Base-by-base conservation (phyloP, 345 rosid species). In the Camelina sativa region DNA sequence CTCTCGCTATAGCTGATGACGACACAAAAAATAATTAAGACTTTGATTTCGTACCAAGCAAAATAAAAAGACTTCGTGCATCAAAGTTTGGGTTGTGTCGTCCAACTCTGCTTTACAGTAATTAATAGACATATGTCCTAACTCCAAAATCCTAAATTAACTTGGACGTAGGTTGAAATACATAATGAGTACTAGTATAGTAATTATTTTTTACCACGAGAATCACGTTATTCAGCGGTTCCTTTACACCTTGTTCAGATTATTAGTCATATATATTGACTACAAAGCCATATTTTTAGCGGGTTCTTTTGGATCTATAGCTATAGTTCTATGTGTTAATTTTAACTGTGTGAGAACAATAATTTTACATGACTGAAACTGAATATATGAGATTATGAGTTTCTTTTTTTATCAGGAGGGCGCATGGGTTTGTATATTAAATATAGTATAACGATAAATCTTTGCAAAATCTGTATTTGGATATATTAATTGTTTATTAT, bases 211-310 rank as follows among this genome's bases (percentile, higher is more conserved):
- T 28, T 4, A 28, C 66, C 52, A 74, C 78, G 53, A 37, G 54
- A 66, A 66, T 66, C 61, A 65, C 72, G 78, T 74, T 57, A 65
- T 47, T 17, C 23, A 13, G 15, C 51, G 50, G 70, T 32, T 20
- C 40, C 37, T 37, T 8, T 56, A 59, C 19, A 6, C 59, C n/a
- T 54, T 13, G 8, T 34, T 13, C 30, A 28, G 10, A 34, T 8
- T 37, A 37, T 37, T 37, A 37, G 11, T 34, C 37, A 34, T 34
- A 32, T 32, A 34, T 34, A 32, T 32, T 32, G 30, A 28, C 30
- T 28, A 28, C 30, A 28, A 28, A 28, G 30, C 4, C 30, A 28
- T 28, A 32, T 32, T 32, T 6, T 6, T 1, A 32, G 35, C 6
- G 35, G 35, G 35, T 32, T 28, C 37, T 34, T 34, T 34, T 34